Evolutionary conservation across 2,329 filamentous ascomycete species (phyloP), one percentile per base, ranked within the genome.

Genomic region (Penicillium fuscoglaucum): DNA sequence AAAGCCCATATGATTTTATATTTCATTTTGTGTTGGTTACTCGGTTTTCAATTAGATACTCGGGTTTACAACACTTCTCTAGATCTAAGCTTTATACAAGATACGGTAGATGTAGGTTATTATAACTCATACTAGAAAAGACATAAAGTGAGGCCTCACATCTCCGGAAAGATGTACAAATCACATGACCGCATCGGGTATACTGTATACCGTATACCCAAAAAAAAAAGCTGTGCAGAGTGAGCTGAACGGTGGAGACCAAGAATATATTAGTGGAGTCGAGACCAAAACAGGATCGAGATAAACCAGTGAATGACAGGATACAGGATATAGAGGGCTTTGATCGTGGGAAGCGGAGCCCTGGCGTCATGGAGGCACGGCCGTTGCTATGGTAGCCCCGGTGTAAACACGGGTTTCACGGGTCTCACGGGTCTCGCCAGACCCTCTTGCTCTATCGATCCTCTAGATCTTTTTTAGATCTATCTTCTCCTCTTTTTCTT

Each of bases 301-400:
- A 61, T 62, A 59, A 35, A 35, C 51, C 40, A 35, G 51, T 35
- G 4, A 52, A 35, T 52, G 39, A 15, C 17, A 46, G 40, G 17
- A 52, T 35, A 15, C 48, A 67, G 54, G 40, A 57, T 55, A 56
- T 41, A 43, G 35, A 54, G 46, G 46, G 47, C 41, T 50, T 37
- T 39, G 55, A 59, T 61, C 55, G 55, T 54, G 50, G 26, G 39
- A 37, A 55, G 58, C 59, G 59, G 59, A 61, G 64, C 52, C 60
- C 58, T 66, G 61, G 64, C 66, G 66, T 67, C 66, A 65, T 66
- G 17, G 55, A 29, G 45, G 53, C 49, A 45, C 52, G 63, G 49
- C 56, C 61, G 73, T 75, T 75, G 73, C 73, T 68, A 75, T 75
- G 70, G 70, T 72, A 75, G 55, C 61, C 49, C 26, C 28, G n/a